Base-by-base conservation (phyloP, 129 eudicot genomes). In the Lonicera japonica region DNA sequence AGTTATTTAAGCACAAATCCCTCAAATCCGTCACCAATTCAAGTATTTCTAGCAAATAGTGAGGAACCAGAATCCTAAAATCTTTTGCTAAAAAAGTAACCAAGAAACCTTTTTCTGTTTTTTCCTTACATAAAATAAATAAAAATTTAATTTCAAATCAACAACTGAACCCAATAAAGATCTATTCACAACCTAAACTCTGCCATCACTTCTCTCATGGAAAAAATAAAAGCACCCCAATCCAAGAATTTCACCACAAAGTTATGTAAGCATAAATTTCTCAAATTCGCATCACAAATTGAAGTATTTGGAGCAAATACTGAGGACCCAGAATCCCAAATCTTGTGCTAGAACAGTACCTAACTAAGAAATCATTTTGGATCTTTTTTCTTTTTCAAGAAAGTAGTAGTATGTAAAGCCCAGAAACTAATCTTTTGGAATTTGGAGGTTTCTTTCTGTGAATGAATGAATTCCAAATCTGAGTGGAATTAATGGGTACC, bases 321-420 rank as follows among this genome's bases (percentile, higher is more conserved):
- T 34, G 77, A 71, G 43, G 74, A 71, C 82, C 81, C 70, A 77
- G 34, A 56, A 60, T 51, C 46, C 25, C 56, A 46, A 73, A 63
- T 68, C 51, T 67, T 47, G 64, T n/a, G n/a, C n/a, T n/a, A n/a
- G n/a, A n/a, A n/a, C n/a, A n/a, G n/a, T n/a, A 20, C 47, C 36
- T 6, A 29, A 29, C 36, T 29, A 29, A 6, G 6, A 6, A 29
- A 2, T 29, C 6, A 29, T 29, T 29, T 29, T 29, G 6, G 4
- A 29, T 29, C 6, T 29, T 29, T 29, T 29, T 6, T 29, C 6
- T 29, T 29, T 29, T 17, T 11, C 3, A 38, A 18, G 13, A 45
- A 63, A 24, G 17, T 7, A 23, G 16, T 14, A 46, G n/a, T n/a
- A 21, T 14, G 9, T 21, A 2, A 8, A 50, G 56, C 8, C 11